Conservation (phyloP, 169 alveolate genomes). For the Cyclospora cayetanensis region DNA sequence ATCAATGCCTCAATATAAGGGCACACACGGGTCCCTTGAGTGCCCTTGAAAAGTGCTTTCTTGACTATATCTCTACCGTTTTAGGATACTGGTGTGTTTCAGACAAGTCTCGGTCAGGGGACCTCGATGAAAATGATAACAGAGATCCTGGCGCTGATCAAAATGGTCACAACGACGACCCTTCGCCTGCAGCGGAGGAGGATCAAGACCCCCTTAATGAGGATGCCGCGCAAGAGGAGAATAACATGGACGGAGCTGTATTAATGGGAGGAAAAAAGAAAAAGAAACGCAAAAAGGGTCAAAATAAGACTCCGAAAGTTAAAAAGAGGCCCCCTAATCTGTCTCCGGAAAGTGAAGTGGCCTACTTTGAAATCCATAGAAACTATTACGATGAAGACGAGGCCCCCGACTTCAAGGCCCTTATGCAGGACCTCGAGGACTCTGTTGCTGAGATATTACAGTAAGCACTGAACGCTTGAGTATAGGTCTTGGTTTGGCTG, state of each 20-base stretch:
- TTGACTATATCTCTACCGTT: too few species aligned
- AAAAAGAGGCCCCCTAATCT: slow-evolving; percentile 39
- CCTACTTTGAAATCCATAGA: slow-evolving; percentile 1
- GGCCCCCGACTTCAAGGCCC: slow-evolving; percentile 57
- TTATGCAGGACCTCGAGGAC: slow-evolving; percentile 49
- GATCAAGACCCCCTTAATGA: background rate
- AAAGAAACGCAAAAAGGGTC: background rate
- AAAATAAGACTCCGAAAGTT: background rate
- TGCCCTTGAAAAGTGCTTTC: too few species aligned
- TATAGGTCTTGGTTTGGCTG: too few species aligned
- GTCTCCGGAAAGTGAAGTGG: background rate
- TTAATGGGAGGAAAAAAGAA: background rate
- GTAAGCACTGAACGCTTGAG: too few species aligned
- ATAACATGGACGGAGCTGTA: background rate
- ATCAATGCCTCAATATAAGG: too few species aligned
- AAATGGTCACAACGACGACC: background rate
- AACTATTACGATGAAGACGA: slow-evolving; percentile 34
- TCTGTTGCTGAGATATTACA: slow-evolving; percentile 23
- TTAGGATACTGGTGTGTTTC: too few species aligned
- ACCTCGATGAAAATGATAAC: background rate
- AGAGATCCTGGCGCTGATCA: background rate
- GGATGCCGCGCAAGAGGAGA: background rate
- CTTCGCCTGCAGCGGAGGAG: background rate
- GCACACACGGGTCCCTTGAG: too few species aligned
- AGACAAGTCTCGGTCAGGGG: too few species aligned